Evolutionary conservation across 2,329 filamentous ascomycete genomes (phyloP).

Genomic region (Epichloe elymi): DNA sequence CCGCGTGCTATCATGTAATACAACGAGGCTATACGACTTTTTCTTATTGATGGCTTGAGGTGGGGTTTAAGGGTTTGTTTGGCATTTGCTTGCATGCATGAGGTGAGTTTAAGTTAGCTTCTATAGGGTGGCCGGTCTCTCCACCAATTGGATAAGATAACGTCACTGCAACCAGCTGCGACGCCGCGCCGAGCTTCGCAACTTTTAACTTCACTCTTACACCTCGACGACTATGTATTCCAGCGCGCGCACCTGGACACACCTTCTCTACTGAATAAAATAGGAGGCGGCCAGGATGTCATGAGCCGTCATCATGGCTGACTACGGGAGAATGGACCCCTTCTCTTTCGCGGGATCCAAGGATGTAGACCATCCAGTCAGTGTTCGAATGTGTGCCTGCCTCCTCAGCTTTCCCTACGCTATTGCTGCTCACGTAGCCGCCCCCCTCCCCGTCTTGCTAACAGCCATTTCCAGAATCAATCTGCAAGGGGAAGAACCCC

Average conservation of each 20-base stretch:
- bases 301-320: conserved; percentile 20
- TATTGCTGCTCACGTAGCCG: background rate
- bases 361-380: conserved; percentile 61
- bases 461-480: conserved; percentile 27
- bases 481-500: conserved; percentile 31
- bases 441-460: conserved; percentile 7
- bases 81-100: too few relatives aligned
- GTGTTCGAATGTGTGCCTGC: conserved; percentile 45
- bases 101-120: too few relatives aligned
- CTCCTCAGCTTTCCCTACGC: background rate
- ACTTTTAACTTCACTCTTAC: background rate
- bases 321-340: conserved; percentile 61
- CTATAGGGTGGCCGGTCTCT: too few relatives aligned
- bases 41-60: too few relatives aligned
- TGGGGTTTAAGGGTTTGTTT: too few relatives aligned
- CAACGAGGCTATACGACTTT: too few relatives aligned
- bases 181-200: background rate
- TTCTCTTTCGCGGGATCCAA: conserved; percentile 92
- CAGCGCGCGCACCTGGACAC: background rate
- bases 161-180: background rate
- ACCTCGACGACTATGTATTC: background rate
- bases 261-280: too few relatives aligned
- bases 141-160: background rate
- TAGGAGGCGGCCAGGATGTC: conserved; percentile 12
- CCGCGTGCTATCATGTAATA: too few relatives aligned